These are phyloP conservation scores for Fusarium sp. DNA, from an alignment of 2,329 filamentous ascomycete genomes.

Conservation along the genomic window DNA sequence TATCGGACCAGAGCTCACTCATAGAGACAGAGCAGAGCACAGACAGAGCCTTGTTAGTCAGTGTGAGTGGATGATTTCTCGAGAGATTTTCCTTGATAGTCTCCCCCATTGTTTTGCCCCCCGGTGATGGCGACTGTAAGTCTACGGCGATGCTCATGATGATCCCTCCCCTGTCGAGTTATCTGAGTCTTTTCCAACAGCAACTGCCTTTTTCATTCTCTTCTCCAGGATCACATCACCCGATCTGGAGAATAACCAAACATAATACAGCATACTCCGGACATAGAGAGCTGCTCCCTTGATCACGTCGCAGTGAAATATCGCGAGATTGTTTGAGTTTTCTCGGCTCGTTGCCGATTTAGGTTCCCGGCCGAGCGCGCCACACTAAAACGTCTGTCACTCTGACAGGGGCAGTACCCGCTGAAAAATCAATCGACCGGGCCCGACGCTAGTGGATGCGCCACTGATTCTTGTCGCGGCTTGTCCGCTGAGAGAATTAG, in stretches of 20 bases:
- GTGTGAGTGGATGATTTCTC: slow-evolving; percentile 11
- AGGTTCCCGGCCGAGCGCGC: slow-evolving; percentile 20
- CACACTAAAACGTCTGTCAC: slow-evolving; percentile 4
- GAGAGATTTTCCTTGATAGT: slow-evolving; percentile 8
- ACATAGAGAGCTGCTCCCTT: not conserved
- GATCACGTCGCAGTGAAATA: slow-evolving; percentile 31
- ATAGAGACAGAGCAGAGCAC: not conserved
- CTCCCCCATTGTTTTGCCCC: slow-evolving; percentile 26
- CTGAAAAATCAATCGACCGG: slow-evolving; percentile 15
- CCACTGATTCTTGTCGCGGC: slow-evolving; percentile 34
- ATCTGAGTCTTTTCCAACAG: not conserved
- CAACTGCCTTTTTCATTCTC: slow-evolving; percentile 12
- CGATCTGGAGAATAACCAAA: not conserved
- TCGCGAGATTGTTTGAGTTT: slow-evolving; percentile 38
- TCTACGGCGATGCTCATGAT: slow-evolving; percentile 10
- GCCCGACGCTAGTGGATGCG: slow-evolving; percentile 21
- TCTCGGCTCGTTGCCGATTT: slow-evolving; percentile 25
- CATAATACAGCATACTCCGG: not conserved
- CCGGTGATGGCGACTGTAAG: slow-evolving; percentile 24
- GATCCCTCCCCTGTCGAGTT: slow-evolving; percentile 5
- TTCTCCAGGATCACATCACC: not conserved
- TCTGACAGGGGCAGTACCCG: not conserved
- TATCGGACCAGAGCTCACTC: slow-evolving; percentile 16
- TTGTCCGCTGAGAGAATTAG: slow-evolving; percentile 29
- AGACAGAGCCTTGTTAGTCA: slow-evolving; percentile 24